Evolutionary conservation across 2,329 filamentous ascomycete species (phyloP).

Genomic region (Chaetomiaceae sp.): DNA sequence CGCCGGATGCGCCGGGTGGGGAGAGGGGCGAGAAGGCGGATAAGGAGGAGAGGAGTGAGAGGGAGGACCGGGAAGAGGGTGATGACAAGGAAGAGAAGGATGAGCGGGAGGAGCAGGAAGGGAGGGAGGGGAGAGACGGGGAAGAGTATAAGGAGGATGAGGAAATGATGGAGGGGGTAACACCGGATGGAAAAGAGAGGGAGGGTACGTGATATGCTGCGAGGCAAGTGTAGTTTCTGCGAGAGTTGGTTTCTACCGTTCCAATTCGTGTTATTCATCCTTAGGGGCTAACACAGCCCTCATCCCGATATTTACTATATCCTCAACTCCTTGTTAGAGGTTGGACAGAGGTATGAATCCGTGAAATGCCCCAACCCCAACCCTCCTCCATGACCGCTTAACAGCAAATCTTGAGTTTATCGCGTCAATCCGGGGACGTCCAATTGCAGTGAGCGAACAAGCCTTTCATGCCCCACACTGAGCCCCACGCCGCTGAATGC

Average conservation of each 20-base stretch:
- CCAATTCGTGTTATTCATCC: too few species aligned
- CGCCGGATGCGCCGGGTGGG: conserved; percentile 35
- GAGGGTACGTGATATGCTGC: background rate
- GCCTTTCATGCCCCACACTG: background rate
- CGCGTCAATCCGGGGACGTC: too few species aligned
- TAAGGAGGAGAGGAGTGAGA: conserved; percentile 20
- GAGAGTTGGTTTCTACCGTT: too few species aligned
- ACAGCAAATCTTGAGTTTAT: too few species aligned
- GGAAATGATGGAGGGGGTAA: conserved; percentile 14
- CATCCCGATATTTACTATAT: too few species aligned
- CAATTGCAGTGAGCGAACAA: too few species aligned
- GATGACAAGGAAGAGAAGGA: conserved; percentile 14
- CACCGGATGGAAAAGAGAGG: background rate
- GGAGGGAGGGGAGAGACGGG: conserved; percentile 10
- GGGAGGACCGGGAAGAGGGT: conserved; percentile 15
- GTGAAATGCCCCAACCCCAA: too few species aligned
- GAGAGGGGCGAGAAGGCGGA: conserved; percentile 28
- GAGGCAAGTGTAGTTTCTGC: too few species aligned
- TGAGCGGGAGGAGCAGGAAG: conserved; percentile 9
- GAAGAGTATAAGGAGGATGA: conserved; percentile 9
- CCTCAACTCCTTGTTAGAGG: too few species aligned
- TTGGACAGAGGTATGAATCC: too few species aligned
- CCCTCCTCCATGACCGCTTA: too few species aligned
- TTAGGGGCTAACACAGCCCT: too few species aligned
- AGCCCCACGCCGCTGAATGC: conserved; percentile 1